Percentiles rank a stretch among this genome's conserved stretches.
phyloP scores from a whole-genome alignment of 345 rosid species.

The Carallia brachiata region DNA sequence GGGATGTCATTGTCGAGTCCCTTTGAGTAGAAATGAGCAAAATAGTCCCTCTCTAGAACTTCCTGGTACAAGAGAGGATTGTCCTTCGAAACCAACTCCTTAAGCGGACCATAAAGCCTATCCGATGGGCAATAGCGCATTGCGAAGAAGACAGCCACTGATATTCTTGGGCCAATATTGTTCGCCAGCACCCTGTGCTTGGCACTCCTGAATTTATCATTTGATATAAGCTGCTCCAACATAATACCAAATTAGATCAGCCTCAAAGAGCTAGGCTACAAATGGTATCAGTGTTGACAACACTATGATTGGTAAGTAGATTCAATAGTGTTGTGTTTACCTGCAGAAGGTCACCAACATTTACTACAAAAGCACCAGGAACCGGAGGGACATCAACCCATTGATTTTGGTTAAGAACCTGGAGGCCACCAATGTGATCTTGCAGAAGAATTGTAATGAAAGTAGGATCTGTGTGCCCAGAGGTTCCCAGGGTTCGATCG shows the following conservation, averaged over 20 bases:
- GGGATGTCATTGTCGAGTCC: neutral
- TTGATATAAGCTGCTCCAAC: conserved; percentile 17
- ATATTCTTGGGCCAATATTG: conserved; percentile 21
- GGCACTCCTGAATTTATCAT: conserved; percentile 19
- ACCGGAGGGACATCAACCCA: conserved; percentile 25
- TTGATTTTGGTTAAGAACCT: conserved; percentile 18
- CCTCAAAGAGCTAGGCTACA: neutral
- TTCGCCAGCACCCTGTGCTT: conserved; percentile 30
- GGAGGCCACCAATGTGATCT: conserved; percentile 17
- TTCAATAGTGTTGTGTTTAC: neutral
- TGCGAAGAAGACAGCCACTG: conserved; percentile 25
- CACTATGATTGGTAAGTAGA: neutral
- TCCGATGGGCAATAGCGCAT: conserved; percentile 2
- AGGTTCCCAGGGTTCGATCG: conserved; percentile 20
- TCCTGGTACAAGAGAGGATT: conserved; percentile 25
- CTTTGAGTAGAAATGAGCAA: neutral
- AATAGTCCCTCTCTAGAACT: conserved; percentile 9
- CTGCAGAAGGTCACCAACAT: conserved; percentile 28
- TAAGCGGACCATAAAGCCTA: conserved; percentile 20
- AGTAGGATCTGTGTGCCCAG: conserved; percentile 18
- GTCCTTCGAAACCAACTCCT: conserved; percentile 18
- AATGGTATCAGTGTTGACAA: neutral
- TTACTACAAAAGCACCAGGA: conserved; percentile 17
- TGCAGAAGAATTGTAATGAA: conserved; percentile 26
- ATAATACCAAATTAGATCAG: too few species aligned